Percentiles rank a stretch among this genome's conserved stretches.
Conservation (phyloP, 257 asterid genomes). For the Oldenlandia corymbosa region DNA sequence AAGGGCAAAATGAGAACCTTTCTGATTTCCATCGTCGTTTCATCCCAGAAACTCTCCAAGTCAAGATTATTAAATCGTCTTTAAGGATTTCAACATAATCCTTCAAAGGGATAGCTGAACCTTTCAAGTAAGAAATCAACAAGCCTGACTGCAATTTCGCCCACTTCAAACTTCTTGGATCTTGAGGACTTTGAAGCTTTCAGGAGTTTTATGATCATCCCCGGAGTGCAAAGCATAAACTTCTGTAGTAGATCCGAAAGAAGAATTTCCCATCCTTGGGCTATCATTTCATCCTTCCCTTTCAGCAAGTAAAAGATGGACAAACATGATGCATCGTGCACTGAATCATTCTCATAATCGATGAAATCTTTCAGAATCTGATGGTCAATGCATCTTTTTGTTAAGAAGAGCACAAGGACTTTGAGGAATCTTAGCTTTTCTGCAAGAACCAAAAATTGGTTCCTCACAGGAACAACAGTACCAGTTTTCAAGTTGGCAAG, state of each 20-base stretch:
- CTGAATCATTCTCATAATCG: too few relatives aligned
- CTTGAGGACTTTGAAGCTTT: neutral
- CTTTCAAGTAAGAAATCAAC: conserved; percentile 2
- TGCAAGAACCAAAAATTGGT: neutral
- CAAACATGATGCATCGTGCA: neutral
- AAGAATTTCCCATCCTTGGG: neutral
- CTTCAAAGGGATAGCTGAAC: neutral
- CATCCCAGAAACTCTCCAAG: too few relatives aligned
- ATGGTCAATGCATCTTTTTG: neutral
- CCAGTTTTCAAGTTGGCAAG: neutral
- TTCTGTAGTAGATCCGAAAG: neutral
- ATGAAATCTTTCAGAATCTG: neutral
- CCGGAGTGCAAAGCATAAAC: neutral
- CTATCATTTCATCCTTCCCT: conserved; percentile 7
- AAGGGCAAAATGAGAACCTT: too few relatives aligned
- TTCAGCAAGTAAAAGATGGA: neutral
- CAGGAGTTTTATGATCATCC: neutral
- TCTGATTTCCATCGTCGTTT: too few relatives aligned
- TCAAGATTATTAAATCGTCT: neutral
- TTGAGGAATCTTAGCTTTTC: conserved; percentile 1
- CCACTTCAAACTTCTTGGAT: neutral
- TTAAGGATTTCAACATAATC: neutral
- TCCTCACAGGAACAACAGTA: neutral
- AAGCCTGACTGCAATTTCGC: neutral
- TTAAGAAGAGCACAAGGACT: neutral